Evolutionary conservation across 129 eudicot genomes (phyloP).

Genomic region (Pittosporum tobira): DNA sequence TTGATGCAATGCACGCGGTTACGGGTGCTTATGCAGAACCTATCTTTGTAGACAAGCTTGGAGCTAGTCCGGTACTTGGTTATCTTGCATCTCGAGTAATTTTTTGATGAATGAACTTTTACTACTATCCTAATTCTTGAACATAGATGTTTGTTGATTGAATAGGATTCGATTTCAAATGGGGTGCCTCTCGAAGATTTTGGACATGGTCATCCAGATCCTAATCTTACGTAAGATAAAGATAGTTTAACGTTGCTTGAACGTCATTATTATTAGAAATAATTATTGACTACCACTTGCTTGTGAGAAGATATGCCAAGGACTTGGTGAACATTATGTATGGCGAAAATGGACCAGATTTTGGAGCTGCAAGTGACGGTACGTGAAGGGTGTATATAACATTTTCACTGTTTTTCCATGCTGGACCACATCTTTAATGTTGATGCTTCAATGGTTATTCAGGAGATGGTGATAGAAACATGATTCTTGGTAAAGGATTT

Average conservation of each 20-base stretch:
- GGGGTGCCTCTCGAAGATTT: slow-evolving; percentile 99
- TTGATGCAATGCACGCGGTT: slow-evolving; percentile 99
- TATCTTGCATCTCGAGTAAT: slow-evolving; percentile 8
- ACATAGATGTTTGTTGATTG: slow-evolving; percentile 10
- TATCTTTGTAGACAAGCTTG: slow-evolving; percentile 92
- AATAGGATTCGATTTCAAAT: slow-evolving; percentile 74
- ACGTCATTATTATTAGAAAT: background rate
- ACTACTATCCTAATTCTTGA: slow-evolving; percentile 1
- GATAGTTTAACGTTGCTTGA: slow-evolving; percentile 1
- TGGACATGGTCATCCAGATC: slow-evolving; percentile 99
- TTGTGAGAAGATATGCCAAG: slow-evolving; percentile 72
- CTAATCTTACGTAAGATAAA: slow-evolving; percentile 83
- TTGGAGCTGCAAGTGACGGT: slow-evolving; percentile 99
- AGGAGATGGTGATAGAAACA: slow-evolving; percentile 94
- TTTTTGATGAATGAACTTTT: background rate
- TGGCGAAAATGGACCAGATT: slow-evolving; percentile 81
- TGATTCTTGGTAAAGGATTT: slow-evolving; percentile 82
- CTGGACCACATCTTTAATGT: background rate
- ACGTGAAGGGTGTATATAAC: background rate
- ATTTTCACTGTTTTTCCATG: background rate
- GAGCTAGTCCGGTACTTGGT: slow-evolving; percentile 86
- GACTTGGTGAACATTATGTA: slow-evolving; percentile 86
- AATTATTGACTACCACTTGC: slow-evolving; percentile 16
- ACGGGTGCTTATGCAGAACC: slow-evolving; percentile 99
- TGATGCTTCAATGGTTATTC: slow-evolving; percentile 14